These are phyloP conservation scores for Paraurostyla sp. DNA, from an alignment of 73 alveolate genomes.

Conservation along the genomic window DNA sequence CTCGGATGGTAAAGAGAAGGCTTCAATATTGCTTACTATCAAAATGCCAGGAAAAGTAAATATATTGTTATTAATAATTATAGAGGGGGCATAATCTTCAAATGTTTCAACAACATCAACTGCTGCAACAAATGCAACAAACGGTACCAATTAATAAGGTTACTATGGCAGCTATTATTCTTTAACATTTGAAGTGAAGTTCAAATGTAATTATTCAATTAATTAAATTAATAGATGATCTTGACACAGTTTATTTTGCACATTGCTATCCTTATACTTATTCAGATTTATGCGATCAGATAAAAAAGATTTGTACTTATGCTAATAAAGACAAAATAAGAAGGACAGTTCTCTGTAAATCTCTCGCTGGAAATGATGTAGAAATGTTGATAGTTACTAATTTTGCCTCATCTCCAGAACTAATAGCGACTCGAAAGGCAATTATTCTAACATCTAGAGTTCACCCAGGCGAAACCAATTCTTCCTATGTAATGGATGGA, in stretches of 20 bases:
- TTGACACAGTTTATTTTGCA: slow-evolving; percentile 86
- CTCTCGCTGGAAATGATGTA: slow-evolving; percentile 82
- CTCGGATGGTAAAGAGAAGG: slow-evolving; percentile 61
- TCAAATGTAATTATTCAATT: slow-evolving; percentile 57
- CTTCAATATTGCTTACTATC: slow-evolving; percentile 39
- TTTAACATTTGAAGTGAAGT: slow-evolving; percentile 20
- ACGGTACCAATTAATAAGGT: background rate
- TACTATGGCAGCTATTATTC: slow-evolving; percentile 25
- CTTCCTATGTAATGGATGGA: slow-evolving; percentile 82
- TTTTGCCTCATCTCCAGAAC: slow-evolving; percentile 16
- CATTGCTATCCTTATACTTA: slow-evolving; percentile 88
- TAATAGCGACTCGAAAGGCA: slow-evolving; percentile 63
- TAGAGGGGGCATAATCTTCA: background rate
- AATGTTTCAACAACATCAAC: background rate
- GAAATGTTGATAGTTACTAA: slow-evolving; percentile 76
- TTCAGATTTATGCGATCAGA: slow-evolving; percentile 75
- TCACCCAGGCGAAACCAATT: slow-evolving; percentile 87
- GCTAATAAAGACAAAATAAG: slow-evolving; percentile 43
- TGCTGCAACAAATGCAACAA: background rate
- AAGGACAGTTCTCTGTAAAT: slow-evolving; percentile 78
- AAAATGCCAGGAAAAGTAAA: slow-evolving; percentile 55
- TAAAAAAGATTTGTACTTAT: slow-evolving; percentile 44
- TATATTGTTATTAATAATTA: background rate
- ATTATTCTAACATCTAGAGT: slow-evolving; percentile 78
- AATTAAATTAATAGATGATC: slow-evolving; percentile 72